Percentiles rank a stretch among this genome's conserved stretches.
Evolutionary conservation across 495 filamentous ascomycete species (phyloP).

Genomic region (Penicillium bialowiezense): DNA sequence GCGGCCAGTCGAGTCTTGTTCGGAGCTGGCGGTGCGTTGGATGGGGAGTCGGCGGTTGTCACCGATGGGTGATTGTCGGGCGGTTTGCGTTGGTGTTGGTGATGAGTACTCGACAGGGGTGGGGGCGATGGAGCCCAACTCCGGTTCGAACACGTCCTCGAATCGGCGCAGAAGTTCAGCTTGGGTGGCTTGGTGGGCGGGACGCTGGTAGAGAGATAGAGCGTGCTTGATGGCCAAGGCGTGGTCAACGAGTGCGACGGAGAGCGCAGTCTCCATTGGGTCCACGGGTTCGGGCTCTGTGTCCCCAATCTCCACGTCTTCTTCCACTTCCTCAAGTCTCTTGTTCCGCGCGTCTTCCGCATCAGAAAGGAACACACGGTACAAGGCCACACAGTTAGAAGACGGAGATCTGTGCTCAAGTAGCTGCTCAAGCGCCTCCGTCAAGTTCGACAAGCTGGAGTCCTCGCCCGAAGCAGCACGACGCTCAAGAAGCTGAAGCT

Average conservation of each 20-base stretch:
- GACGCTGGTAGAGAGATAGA: constrained; percentile 62
- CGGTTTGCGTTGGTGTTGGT: constrained; percentile 22
- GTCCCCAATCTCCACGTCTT: constrained; percentile 46
- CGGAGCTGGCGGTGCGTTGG: constrained; percentile 36
- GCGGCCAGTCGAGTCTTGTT: constrained; percentile 38
- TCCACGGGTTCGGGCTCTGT: constrained; percentile 43
- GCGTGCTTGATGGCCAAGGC: constrained; percentile 82
- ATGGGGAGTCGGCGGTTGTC: constrained; percentile 23
- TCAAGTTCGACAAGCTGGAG: constrained; percentile 58
- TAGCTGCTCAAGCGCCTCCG: constrained; percentile 70
- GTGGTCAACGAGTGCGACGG: constrained; percentile 84
- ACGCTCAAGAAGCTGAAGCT: constrained; percentile 72
- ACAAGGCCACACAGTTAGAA: constrained; percentile 66
- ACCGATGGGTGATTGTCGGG: constrained; percentile 20
- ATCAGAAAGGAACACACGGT: constrained; percentile 67
- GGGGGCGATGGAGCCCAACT: constrained; percentile 27
- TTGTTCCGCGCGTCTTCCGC: constrained; percentile 41
- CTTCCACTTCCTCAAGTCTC: constrained; percentile 43
- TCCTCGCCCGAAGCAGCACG: constrained; percentile 73
- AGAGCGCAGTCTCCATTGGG: constrained; percentile 77
- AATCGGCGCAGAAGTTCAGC: constrained; percentile 50
- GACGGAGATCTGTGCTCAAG: constrained; percentile 63
- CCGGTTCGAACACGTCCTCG: constrained; percentile 50
- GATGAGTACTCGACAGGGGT: constrained; percentile 24
- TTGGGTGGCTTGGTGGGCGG: constrained; percentile 57